A percentile compares a stretch with the other conserved stretches of the same genome.
phyloP scores from a whole-genome alignment of 306 rosid species.

The Fragaria iinumae region DNA sequence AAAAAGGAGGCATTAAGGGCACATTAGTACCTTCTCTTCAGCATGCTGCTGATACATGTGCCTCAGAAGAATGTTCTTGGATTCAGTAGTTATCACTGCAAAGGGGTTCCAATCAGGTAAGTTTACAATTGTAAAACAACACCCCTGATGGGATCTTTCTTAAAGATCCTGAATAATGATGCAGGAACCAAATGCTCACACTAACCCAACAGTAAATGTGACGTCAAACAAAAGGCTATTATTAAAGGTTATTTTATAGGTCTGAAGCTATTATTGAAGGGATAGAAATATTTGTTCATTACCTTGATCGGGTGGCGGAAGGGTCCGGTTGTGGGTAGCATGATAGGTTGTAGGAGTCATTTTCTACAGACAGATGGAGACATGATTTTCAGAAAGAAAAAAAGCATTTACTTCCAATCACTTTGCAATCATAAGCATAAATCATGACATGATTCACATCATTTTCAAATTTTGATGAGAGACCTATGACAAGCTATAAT shows the following conservation, averaged over 20 bases:
- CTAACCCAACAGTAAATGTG: neutral
- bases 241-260: neutral
- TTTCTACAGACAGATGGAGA: conserved; percentile 47
- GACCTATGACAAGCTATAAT: neutral
- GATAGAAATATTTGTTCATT: conserved; percentile 13
- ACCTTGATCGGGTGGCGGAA: conserved; percentile 97
- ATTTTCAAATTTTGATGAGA: neutral
- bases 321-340: conserved; percentile 71
- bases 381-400: conserved; percentile 16
- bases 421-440: neutral
- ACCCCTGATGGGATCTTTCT: neutral
- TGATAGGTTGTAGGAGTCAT: conserved; percentile 73
- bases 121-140: neutral
- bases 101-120: conserved; percentile 25
- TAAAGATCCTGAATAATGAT: neutral
- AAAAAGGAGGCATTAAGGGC: neutral
- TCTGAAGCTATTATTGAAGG: neutral
- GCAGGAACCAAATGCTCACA: neutral
- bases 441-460: conserved; percentile 1
- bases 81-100: conserved; percentile 81
- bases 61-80: conserved; percentile 72
- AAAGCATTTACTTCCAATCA: neutral
- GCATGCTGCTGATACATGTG: conserved; percentile 77
- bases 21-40: conserved; percentile 45
- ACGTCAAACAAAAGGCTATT: neutral